These are phyloP conservation scores for Hyaloraphidium curvatum DNA, from an alignment of 192 early-diverging fungal genomes.

Conservation along the genomic window DNA sequence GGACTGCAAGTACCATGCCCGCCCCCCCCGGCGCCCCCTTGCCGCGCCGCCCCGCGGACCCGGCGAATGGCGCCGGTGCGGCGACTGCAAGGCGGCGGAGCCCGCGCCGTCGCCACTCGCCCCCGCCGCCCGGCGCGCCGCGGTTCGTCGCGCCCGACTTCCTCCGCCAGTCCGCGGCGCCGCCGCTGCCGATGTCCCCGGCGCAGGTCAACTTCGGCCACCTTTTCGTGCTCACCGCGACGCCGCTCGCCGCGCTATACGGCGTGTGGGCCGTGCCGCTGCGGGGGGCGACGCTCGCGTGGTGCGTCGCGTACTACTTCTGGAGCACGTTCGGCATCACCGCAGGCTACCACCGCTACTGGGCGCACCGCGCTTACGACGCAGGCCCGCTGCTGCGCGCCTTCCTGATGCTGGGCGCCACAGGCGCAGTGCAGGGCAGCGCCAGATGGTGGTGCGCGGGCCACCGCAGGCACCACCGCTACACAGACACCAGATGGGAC, in stretches of 20 bases:
- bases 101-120: too few relatives aligned
- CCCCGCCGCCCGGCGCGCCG: too few relatives aligned
- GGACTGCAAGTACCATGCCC: too few relatives aligned
- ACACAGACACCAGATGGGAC: conserved; percentile 65
- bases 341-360: conserved; percentile 76
- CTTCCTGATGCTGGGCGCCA: conserved; percentile 36
- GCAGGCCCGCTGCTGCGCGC: conserved; percentile 39
- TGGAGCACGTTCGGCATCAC: conserved; percentile 71
- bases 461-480: conserved; percentile 75
- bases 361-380: conserved; percentile 59
- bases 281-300: conserved; percentile 45
- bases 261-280: conserved; percentile 52
- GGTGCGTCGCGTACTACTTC: conserved; percentile 47
- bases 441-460: conserved; percentile 72
- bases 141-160: too few relatives aligned
- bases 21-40: too few relatives aligned
- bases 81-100: too few relatives aligned
- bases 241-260: conserved; percentile 66
- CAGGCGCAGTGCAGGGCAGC: conserved; percentile 64
- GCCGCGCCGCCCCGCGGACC: too few relatives aligned
- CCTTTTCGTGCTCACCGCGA: conserved; percentile 12
- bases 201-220: conserved; percentile 22
- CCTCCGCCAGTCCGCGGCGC: too few relatives aligned
- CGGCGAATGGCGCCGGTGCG: too few relatives aligned
- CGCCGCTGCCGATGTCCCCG: too few relatives aligned